Conservation (phyloP, 371 early-diverging fungal species). For the Vairimorpha ceranae region DNA sequence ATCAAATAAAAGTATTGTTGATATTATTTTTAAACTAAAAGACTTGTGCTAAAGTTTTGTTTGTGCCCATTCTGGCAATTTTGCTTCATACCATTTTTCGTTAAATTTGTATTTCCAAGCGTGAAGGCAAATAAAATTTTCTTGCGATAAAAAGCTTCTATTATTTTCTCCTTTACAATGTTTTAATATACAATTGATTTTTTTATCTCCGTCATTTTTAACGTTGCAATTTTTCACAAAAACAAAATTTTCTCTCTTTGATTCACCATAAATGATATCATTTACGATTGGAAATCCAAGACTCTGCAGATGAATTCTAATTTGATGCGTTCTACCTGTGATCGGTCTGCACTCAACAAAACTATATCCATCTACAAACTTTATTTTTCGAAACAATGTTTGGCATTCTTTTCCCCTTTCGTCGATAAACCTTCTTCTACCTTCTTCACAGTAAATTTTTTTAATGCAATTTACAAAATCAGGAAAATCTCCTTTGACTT, state of each 20-base stretch:
- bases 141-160: slow-evolving; percentile 41
- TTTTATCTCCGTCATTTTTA: slow-evolving; percentile 9
- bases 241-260: not conserved
- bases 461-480: slow-evolving; percentile 41
- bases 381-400: slow-evolving; percentile 55
- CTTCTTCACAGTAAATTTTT: slow-evolving; percentile 37
- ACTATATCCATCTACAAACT: slow-evolving; percentile 51
- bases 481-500: slow-evolving; percentile 61
- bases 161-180: slow-evolving; percentile 54
- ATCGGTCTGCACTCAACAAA: slow-evolving; percentile 69
- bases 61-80: slow-evolving; percentile 57
- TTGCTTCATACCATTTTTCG: slow-evolving; percentile 53
- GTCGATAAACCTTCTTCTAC: slow-evolving; percentile 41
- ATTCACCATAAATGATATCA: slow-evolving; percentile 66
- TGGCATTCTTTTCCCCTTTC: slow-evolving; percentile 52
- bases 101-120: slow-evolving; percentile 60
- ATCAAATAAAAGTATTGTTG: no score
- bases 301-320: slow-evolving; percentile 87
- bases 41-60: no score
- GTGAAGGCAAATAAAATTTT: slow-evolving; percentile 59
- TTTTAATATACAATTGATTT: slow-evolving; percentile 44
- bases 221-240: not conserved
- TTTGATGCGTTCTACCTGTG: slow-evolving; percentile 96
- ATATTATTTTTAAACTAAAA: no score
- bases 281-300: slow-evolving; percentile 90